Evolutionary conservation across 768 basidiomycete genomes (phyloP).

Genomic region (Nidularia pulvinata): DNA sequence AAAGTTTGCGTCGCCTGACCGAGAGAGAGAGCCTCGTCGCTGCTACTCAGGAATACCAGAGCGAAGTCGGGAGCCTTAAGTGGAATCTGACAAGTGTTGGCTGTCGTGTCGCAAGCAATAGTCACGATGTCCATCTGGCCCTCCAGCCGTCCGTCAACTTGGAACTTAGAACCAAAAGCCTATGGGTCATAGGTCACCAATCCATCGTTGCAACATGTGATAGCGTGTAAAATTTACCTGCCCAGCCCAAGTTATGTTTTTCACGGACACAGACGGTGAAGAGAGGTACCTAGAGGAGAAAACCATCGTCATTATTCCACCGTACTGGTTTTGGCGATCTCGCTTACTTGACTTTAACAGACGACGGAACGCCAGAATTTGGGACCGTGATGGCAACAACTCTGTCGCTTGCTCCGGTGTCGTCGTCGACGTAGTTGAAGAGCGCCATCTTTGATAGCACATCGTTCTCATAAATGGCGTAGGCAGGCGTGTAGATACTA

Average conservation of each 20-base stretch:
- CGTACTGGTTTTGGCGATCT: background rate
- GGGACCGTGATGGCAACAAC: constrained; percentile 48
- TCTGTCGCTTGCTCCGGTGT: constrained; percentile 54
- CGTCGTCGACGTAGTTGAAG: constrained; percentile 72
- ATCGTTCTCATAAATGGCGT: constrained; percentile 75
- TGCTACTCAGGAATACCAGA: constrained; percentile 58
- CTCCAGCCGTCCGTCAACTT: constrained; percentile 63
- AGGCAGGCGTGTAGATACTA: constrained; percentile 60
- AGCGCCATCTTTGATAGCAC: constrained; percentile 59
- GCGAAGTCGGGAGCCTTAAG: constrained; percentile 59
- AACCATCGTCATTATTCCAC: background rate
- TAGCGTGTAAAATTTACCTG: constrained; percentile 31
- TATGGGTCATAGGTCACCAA: constrained; percentile 13
- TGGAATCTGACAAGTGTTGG: constrained; percentile 63
- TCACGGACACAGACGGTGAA: constrained; percentile 47
- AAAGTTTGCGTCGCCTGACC: constrained; percentile 29
- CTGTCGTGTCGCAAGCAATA: constrained; percentile 51
- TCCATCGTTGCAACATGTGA: background rate
- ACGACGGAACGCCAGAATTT: constrained; percentile 30
- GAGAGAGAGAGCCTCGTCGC: constrained; percentile 23
- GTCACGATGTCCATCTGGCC: constrained; percentile 51
- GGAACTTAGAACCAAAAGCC: constrained; percentile 59
- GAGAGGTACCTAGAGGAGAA: constrained; percentile 43
- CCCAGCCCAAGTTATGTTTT: constrained; percentile 65
- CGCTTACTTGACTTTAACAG: constrained; percentile 58